phyloP scores from a whole-genome alignment of 1,284 basidiomycete species.

The Pseudozyma pruni region DNA sequence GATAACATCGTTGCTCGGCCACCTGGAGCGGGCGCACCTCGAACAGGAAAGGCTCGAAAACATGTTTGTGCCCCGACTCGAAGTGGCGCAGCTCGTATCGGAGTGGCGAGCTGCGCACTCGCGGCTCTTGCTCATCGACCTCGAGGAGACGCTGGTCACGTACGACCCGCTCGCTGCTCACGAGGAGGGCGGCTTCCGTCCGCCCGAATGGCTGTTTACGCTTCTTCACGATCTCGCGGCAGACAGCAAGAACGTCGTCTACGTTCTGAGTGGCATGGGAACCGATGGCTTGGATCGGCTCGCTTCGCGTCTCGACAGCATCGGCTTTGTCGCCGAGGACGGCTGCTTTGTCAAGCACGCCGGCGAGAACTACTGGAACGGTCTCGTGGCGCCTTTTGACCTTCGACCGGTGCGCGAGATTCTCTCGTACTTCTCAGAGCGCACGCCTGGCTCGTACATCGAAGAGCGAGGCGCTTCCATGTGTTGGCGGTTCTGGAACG shows the following conservation, averaged over 20 bases:
- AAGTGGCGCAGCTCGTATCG: conserved; percentile 65
- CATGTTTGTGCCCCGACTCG: conserved; percentile 63
- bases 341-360: conserved; percentile 82
- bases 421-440: conserved; percentile 79
- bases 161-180: conserved; percentile 62
- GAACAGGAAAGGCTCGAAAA: conserved; percentile 60
- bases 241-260: conserved; percentile 80
- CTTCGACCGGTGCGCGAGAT: conserved; percentile 82
- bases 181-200: conserved; percentile 70
- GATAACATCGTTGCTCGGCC: conserved; percentile 78
- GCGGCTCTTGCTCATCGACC: conserved; percentile 79
- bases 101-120: conserved; percentile 71
- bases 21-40: conserved; percentile 62
- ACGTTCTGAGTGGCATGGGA: conserved; percentile 81
- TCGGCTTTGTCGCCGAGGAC: conserved; percentile 87
- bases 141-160: conserved; percentile 80
- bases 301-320: conserved; percentile 73
- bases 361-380: conserved; percentile 74
- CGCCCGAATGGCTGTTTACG: conserved; percentile 73
- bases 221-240: conserved; percentile 75
- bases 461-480: conserved; percentile 85
- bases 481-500: conserved; percentile 83
- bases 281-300: conserved; percentile 74
- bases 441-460: conserved; percentile 83
- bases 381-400: conserved; percentile 81